A percentile compares a stretch with the other conserved stretches of the same genome.
phyloP scores from a whole-genome alignment of 139 green algal genomes.

The Tetradesmus lagerheimii region DNA sequence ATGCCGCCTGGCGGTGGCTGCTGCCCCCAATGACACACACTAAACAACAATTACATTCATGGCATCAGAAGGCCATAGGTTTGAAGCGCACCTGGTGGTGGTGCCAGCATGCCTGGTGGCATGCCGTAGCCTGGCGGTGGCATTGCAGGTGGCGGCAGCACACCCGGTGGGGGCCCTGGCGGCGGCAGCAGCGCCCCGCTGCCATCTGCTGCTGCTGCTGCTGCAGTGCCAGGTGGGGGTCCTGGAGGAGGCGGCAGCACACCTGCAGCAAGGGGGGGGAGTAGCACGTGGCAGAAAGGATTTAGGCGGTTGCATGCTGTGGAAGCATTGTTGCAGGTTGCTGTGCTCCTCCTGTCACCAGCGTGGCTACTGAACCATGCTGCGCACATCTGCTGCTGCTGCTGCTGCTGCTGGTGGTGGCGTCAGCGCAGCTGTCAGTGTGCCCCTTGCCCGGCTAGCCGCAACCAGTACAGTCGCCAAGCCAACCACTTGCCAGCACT shows the following conservation, averaged over 20 bases:
- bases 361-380: too few species aligned
- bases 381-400: constrained; percentile 1
- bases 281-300: neutral
- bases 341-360: too few species aligned
- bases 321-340: neutral
- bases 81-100: constrained; percentile 19
- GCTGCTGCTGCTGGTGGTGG: neutral
- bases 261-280: neutral
- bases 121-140: neutral
- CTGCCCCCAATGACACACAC: too few species aligned
- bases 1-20: too few species aligned
- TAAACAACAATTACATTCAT: too few species aligned
- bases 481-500: too few species aligned
- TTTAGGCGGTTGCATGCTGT: too few species aligned
- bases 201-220: constrained; percentile 25
- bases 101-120: constrained; percentile 26
- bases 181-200: constrained; percentile 45
- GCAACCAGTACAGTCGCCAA: too few species aligned
- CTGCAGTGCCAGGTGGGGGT: constrained; percentile 42
- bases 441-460: too few species aligned
- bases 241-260: constrained; percentile 52
- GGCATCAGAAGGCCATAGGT: too few species aligned
- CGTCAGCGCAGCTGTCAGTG: neutral
- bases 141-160: neutral
- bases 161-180: constrained; percentile 42